phyloP scores from a whole-genome alignment of 2,329 filamentous ascomycete genomes.

The Alternaria brassicicola region DNA sequence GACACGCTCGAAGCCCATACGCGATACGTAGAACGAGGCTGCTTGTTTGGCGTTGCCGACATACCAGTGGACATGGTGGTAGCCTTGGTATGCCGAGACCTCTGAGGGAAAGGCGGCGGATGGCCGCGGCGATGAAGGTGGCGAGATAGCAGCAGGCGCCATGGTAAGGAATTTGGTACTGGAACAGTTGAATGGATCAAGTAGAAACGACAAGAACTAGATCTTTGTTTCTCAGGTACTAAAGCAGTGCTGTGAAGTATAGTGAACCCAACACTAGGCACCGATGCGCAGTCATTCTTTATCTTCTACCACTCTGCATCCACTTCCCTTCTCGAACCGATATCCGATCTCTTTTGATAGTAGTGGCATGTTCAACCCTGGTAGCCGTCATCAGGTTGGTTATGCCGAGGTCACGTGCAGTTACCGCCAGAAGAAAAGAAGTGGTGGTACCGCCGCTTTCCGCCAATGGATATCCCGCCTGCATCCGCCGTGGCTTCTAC shows the following conservation, averaged over 20 bases:
- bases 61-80: slow-evolving; percentile 95
- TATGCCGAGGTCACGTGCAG: slow-evolving; percentile 39
- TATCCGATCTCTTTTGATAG: slow-evolving; percentile 22
- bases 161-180: slow-evolving; percentile 19
- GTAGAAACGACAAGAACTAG: background rate
- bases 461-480: slow-evolving; percentile 24
- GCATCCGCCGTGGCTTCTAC: slow-evolving; percentile 20
- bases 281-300: slow-evolving; percentile 14
- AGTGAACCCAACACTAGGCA: slow-evolving; percentile 3
- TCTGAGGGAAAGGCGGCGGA: slow-evolving; percentile 33
- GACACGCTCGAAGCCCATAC: slow-evolving; percentile 82
- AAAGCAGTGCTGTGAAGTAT: background rate
- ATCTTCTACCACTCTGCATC: slow-evolving; percentile 23
- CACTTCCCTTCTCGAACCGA: slow-evolving; percentile 35
- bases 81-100: slow-evolving; percentile 71
- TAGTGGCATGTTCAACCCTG: slow-evolving; percentile 20
- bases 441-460: slow-evolving; percentile 25
- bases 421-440: slow-evolving; percentile 21
- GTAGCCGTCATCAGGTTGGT: slow-evolving; percentile 29
- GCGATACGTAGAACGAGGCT: slow-evolving; percentile 83
- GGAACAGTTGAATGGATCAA: background rate
- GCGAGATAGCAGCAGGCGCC: slow-evolving; percentile 47
- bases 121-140: slow-evolving; percentile 50
- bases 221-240: background rate
- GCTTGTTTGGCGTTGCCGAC: slow-evolving; percentile 97